Base-by-base conservation (phyloP, 805 yeast genomes). In the Myxozyma neglecta region DNA sequence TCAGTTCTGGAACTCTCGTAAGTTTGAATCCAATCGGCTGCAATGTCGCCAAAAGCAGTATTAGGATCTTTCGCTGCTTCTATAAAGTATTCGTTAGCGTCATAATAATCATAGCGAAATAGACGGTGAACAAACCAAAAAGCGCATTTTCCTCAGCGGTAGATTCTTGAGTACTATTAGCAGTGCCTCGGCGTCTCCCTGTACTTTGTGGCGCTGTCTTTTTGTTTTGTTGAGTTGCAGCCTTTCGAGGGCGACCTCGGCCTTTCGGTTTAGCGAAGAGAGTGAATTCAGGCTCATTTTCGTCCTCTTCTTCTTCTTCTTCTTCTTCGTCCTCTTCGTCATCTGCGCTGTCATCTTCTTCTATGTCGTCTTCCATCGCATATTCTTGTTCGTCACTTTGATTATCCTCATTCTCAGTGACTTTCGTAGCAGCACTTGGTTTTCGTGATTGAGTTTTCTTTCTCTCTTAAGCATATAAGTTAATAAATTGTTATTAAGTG, bases 11-110 rank as follows among this genome's bases (percentile, higher is more conserved):
- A 76, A 10, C 71, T 74, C 48, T 73, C 75, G 66, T 83, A 87
- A 20, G 75, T 76, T 13, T 83, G 85, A 11, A 86, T 68, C 88
- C 89, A 86, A 32, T 77, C 80, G n/a, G 79, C 72, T 0, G 85
- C 84, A 1, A 83, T 60, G 47, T 84, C 87, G 1, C 75, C 75
- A 13, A 83, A 71, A 0, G 89, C 80, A 0, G 79, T 70, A 20
- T 80, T 82, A 1, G 83, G 70, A 48, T 79, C 80, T 50, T 80
- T 74, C 49, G 86, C 72, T 0, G 85, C 83, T 59, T 81, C 80
- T 81, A 16, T 16, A 48, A n/a, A 18, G 18, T n/a, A 13, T 14
- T 37, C 35, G 24, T 16, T 24, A 24, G 34, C 5, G 44, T 50
- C 39, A 42, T 16, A 2, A 36, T 14, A 52, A 18, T 6, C 5